Percentiles rank a stretch among this genome's conserved stretches.
phyloP scores from a whole-genome alignment of 129 eudicot genomes.

The Daucus carota region DH1_v3.0 NC_030381.2:3593001-3593500 shows the following conservation, averaged over 20 bases:
- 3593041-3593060: conserved; percentile 12
- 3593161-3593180: conserved; percentile 74
- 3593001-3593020: not conserved
- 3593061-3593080: conserved; percentile 93
- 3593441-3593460: conserved; percentile 95
- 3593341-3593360: not conserved
- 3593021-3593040: not conserved
- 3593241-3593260: not conserved
- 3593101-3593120: conserved; percentile 78
- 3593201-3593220: not conserved
- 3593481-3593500: conserved; percentile 99
- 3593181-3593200: conserved; percentile 8
- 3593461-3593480: conserved; percentile 95
- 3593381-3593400: not conserved
- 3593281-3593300: not conserved
- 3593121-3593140: conserved; percentile 95
- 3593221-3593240: not conserved
- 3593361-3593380: not conserved
- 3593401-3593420: conserved; percentile 43
- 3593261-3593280: not conserved
- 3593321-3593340: not conserved
- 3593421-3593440: conserved; percentile 89
- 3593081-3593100: conserved; percentile 91
- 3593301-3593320: not conserved
- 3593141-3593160: conserved; percentile 85